Evolutionary conservation across 164 flowering plant genomes (phyloP).

Genomic region (Magnolia kwangsiensis): DNA sequence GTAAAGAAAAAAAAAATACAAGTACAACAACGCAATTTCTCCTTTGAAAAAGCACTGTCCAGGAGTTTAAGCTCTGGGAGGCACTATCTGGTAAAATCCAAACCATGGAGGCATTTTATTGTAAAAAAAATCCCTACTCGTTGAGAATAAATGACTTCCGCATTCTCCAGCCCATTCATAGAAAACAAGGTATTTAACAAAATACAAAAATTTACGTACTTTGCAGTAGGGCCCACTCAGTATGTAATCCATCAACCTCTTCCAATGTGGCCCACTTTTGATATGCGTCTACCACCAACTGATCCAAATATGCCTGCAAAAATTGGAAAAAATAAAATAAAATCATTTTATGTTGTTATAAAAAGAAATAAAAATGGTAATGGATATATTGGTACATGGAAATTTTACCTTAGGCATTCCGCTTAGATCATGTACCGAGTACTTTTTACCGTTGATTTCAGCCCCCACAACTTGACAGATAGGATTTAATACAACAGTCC

Average conservation of each 20-base stretch:
- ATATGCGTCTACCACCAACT: conserved; percentile 25
- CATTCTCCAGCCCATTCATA: no score
- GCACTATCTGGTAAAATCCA: no score
- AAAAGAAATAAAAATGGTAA: not conserved
- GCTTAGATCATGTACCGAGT: conserved; percentile 3
- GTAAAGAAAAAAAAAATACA: no score
- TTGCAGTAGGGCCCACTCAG: conserved; percentile 9
- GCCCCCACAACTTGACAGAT: conserved; percentile 51
- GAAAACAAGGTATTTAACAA: no score
- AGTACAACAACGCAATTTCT: no score
- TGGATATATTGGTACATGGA: no score
- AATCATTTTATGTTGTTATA: not conserved
- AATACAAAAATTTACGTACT: not conserved
- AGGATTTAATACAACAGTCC: conserved; percentile 36
- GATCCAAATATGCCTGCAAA: conserved; percentile 22
- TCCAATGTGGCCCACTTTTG: conserved; percentile 25
- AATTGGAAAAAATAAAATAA: not conserved
- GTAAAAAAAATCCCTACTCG: no score
- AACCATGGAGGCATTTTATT: no score
- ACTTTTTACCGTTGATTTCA: conserved; percentile 32
- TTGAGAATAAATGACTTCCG: no score
- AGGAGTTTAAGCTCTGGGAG: no score
- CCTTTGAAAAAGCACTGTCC: no score
- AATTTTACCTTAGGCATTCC: conserved; percentile 13
- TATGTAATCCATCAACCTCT: conserved; percentile 18